phyloP scores from a whole-genome alignment of 805 yeast species.

The Kurtzmaniella cleridarum region DNA sequence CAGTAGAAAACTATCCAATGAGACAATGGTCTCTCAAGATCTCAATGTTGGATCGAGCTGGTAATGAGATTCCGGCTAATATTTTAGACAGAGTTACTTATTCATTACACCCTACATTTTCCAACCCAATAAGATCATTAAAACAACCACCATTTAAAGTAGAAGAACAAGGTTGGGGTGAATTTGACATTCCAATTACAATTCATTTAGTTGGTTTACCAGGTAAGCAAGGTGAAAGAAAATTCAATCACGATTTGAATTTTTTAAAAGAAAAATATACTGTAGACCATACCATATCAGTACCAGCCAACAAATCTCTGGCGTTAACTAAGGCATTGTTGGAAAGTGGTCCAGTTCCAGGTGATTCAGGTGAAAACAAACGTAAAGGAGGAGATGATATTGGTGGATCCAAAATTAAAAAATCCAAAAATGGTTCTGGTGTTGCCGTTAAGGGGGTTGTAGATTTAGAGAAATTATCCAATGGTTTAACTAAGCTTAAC shows the following conservation, averaged over 20 bases:
- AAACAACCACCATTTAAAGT: conserved; percentile 82
- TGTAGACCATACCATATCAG: conserved; percentile 68
- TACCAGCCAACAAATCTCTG: conserved; percentile 70
- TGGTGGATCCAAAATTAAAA: conserved; percentile 38
- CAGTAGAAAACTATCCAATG: conserved; percentile 90
- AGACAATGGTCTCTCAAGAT: conserved; percentile 88
- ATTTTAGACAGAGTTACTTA: conserved; percentile 91
- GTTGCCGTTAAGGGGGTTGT: conserved; percentile 64
- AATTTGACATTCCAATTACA: conserved; percentile 81
- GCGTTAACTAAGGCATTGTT: conserved; percentile 64
- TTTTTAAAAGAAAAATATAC: conserved; percentile 73
- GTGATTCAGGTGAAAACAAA: conserved; percentile 16
- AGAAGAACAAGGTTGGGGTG: conserved; percentile 98
- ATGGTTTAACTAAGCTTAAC: conserved; percentile 76
- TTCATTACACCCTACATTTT: conserved; percentile 91
- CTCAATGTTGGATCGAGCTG: conserved; percentile 67
- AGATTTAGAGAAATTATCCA: conserved; percentile 87
- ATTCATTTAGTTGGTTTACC: conserved; percentile 54
- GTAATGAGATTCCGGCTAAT: conserved; percentile 78
- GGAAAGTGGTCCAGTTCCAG: conserved; percentile 80
- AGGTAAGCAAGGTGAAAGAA: conserved; percentile 86
- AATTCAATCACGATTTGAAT: conserved; percentile 83
- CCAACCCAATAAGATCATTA: conserved; percentile 76
- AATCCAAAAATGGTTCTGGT: conserved; percentile 39
- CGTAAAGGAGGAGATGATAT: conserved; percentile 23